Evolutionary conservation across 2,329 filamentous ascomycete genomes (phyloP), one percentile per base, ranked within the genome.

Genomic region (Colletotrichum sidae): DNA sequence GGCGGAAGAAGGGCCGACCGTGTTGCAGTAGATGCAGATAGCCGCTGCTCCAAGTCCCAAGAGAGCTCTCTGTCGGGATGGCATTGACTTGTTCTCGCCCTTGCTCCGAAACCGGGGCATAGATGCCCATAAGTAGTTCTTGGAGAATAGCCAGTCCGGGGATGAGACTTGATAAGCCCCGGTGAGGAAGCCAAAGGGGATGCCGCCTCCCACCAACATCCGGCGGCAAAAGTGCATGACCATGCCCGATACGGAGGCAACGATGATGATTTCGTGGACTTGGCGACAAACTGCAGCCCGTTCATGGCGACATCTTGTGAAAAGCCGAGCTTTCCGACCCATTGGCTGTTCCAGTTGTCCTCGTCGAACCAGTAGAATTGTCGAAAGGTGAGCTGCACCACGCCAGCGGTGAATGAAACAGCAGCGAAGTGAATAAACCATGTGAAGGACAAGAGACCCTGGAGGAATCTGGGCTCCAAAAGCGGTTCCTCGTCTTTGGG

Each of bases 151-250:
- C 45, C 45, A 47, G 5, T 47, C 45, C 15, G 45, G n/a, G n/a
- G 45, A 47, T n/a, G 45, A 47, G 3, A 47, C 11, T 17, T 47
- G 45, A 5, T 47, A 47, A 17, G 45, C 45, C 0, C 45, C 45
- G n/a, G 45, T 15, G n/a, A 47, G 45, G 15, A 47, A 47, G 6
- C 45, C 45, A 10, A 47, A 47, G 8, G 45, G 45, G 7, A 47
- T 33, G 7, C 45, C 45, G 45, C 25, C 45, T 15, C 45, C 45
- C 6, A 47, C 45, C 8, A 47, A 17, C 45, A 47, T 47, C n/a
- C 45, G 45, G 15, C 45, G 45, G n/a, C 45, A 47, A 47, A 47
- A 47, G 45, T 47, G 45, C 45, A 47, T 47, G 8, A 17, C n/a
- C 45, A 47, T 47, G n/a, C n/a, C 45, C 8, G 45, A 47, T 9